Evolutionary conservation across 2,329 filamentous ascomycete species (phyloP), one percentile per base, ranked within the genome.

Genomic region (Neopestalotiopsis sp.): DNA sequence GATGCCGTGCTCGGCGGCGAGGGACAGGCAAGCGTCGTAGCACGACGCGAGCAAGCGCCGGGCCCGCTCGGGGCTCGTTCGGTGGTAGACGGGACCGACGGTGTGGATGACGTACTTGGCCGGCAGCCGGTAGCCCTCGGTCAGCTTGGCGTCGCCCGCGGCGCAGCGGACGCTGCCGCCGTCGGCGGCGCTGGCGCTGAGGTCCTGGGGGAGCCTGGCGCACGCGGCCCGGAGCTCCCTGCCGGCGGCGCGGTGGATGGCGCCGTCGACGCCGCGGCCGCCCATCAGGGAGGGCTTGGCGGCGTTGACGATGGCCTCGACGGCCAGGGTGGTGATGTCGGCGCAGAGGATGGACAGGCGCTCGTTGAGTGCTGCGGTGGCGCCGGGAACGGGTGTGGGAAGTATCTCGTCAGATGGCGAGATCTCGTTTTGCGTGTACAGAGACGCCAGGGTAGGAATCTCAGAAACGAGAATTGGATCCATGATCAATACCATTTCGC

Each of bases 271-370:
- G 45, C 96, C 96, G n/a, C 94, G 94, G 66, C 96, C 96, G 67
- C 95, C 94, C 0, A 92, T 86, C 0, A 98, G 88, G 1, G 86
- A 87, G 10, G 81, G 82, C 79, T 98, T 98, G 59, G 96, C 95
- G 1, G 96, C 95, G 79, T 98, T 98, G 79, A 98, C 95, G 74
- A 98, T 96, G 72, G 92, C 92, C 76, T 94, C 93, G 61, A 94
- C 87, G 40, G 86, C 79, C 4, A 98, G 88, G 14, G 85, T 90
- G 14, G 95, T 98, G 79, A 98, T 97, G 79, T 97, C 94, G 73
- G 89, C 89, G 68, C 89, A 87, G 72, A 94, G 86, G 49, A 95
- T 82, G 61, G 88, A 89, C 74, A 98, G 86, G 71, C 88, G 90
- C 77, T 89, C 81, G 82, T 97, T 97, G 81, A 92, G 83, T 64